These are phyloP conservation scores for Logfia minima DNA, from an alignment of 129 eudicot genomes.

Conservation along the genomic window DNA sequence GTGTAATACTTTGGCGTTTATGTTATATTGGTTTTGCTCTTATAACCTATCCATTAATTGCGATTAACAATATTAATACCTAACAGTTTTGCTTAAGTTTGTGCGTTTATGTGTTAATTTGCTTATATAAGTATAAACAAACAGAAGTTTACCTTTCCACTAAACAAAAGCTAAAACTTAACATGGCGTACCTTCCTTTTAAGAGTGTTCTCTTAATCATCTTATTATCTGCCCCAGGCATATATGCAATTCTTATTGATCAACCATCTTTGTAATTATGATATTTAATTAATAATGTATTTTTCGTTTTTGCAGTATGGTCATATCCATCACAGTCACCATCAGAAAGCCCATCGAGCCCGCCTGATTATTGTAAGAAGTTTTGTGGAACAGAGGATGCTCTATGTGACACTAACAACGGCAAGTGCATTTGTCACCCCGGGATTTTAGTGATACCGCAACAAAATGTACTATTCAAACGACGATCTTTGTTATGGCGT, in stretches of 20 bases:
- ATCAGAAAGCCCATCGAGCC: background rate
- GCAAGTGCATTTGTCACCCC: constrained; percentile 15
- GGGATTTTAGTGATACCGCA: background rate
- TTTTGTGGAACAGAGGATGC: constrained; percentile 24
- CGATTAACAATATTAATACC: background rate
- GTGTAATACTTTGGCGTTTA: no score
- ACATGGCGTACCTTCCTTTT: constrained; percentile 10
- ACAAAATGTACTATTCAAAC: background rate
- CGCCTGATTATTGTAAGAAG: background rate
- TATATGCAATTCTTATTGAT: background rate
- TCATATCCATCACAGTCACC: background rate
- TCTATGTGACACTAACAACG: constrained; percentile 13
- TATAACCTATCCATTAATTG: background rate
- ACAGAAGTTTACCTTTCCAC: background rate
- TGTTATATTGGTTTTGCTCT: background rate
- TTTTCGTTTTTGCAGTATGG: background rate
- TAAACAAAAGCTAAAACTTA: background rate
- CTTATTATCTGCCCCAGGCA: background rate
- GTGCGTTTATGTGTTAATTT: background rate
- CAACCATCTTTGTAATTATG: background rate
- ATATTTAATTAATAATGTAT: no score
- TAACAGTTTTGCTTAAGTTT: background rate
- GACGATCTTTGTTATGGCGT: constrained; percentile 14
- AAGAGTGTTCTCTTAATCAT: background rate
- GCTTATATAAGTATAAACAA: background rate